phyloP scores from a whole-genome alignment of 371 early-diverging fungal species.

The Lichtheimia corymbifera region DNA sequence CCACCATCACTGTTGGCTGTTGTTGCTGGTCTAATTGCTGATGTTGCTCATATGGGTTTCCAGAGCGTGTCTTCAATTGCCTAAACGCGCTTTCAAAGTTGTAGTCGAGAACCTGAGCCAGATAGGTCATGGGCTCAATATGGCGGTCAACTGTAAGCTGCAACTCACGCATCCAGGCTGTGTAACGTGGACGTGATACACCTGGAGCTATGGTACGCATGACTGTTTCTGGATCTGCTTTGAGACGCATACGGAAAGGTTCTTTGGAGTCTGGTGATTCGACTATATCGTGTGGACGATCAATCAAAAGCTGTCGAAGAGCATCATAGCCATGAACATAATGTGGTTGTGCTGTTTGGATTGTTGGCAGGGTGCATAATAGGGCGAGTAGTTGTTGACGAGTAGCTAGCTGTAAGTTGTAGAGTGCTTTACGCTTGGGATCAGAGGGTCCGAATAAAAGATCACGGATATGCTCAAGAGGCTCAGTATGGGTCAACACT shows the following conservation, averaged over 20 bases:
- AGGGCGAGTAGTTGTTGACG: conserved; percentile 36
- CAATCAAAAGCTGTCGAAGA: conserved; percentile 38
- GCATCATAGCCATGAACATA: conserved; percentile 55
- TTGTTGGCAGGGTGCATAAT: conserved; percentile 44
- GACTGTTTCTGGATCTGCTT: conserved; percentile 43
- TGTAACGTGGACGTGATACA: conserved; percentile 40
- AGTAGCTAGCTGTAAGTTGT: conserved; percentile 39
- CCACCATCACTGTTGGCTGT: conserved; percentile 40
- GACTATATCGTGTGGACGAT: conserved; percentile 28
- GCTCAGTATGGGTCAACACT: conserved; percentile 37
- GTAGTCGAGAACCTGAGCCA: conserved; percentile 46
- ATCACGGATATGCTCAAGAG: conserved; percentile 45
- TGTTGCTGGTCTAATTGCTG: conserved; percentile 4
- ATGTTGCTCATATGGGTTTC: not conserved
- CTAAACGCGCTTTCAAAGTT: conserved; percentile 50
- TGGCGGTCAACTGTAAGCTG: conserved; percentile 45
- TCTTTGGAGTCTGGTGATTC: conserved; percentile 16
- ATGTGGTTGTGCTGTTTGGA: conserved; percentile 28
- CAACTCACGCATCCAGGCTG: conserved; percentile 55
- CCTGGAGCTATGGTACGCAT: conserved; percentile 39
- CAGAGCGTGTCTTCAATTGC: conserved; percentile 31
- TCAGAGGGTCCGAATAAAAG: conserved; percentile 44
- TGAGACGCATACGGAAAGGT: conserved; percentile 48
- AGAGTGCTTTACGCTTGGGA: conserved; percentile 42
- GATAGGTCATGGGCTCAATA: conserved; percentile 51